Evolutionary conservation across 2,329 filamentous ascomycete genomes (phyloP).

Genomic region (Aspergillus sp.): DNA sequence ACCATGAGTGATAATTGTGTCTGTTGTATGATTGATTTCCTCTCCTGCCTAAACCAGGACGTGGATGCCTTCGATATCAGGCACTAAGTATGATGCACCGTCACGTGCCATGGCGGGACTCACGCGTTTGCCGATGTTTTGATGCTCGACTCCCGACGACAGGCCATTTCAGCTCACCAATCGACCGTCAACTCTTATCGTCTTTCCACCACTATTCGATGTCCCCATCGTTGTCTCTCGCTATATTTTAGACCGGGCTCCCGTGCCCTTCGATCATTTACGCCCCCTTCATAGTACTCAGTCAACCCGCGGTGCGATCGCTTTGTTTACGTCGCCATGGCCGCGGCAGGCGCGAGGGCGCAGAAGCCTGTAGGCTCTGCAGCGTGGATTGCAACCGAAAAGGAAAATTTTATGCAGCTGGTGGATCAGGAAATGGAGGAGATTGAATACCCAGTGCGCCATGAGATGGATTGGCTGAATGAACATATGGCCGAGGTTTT

Average conservation of each 20-base stretch:
- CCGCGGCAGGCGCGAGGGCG: slow-evolving; percentile 39
- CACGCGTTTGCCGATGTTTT: slow-evolving; percentile 25
- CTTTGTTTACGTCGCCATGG: slow-evolving; percentile 46
- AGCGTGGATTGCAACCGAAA: slow-evolving; percentile 83
- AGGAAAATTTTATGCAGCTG: slow-evolving; percentile 74
- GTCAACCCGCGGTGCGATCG: slow-evolving; percentile 12
- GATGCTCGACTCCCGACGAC: slow-evolving; percentile 20
- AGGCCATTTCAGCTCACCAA: slow-evolving; percentile 17
- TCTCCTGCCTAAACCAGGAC: background rate
- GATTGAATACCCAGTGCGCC: slow-evolving; percentile 85
- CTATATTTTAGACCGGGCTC: slow-evolving; percentile 7
- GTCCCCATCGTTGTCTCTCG: slow-evolving; percentile 6
- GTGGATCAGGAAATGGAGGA: slow-evolving; percentile 84
- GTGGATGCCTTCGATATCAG: slow-evolving; percentile 7
- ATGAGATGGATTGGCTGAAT: slow-evolving; percentile 97
- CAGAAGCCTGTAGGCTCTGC: slow-evolving; percentile 70
- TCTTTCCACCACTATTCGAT: slow-evolving; percentile 18
- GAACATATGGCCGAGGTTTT: slow-evolving; percentile 98
- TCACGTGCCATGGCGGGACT: slow-evolving; percentile 23
- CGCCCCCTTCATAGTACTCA: background rate
- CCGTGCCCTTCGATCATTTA: slow-evolving; percentile 4
- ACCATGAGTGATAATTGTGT: background rate
- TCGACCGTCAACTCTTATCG: slow-evolving; percentile 11
- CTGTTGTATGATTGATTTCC: background rate
- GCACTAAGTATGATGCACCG: slow-evolving; percentile 9